phyloP scores from a whole-genome alignment of 306 rosid genomes.

The Cucurbita argyrosperma region DNA sequence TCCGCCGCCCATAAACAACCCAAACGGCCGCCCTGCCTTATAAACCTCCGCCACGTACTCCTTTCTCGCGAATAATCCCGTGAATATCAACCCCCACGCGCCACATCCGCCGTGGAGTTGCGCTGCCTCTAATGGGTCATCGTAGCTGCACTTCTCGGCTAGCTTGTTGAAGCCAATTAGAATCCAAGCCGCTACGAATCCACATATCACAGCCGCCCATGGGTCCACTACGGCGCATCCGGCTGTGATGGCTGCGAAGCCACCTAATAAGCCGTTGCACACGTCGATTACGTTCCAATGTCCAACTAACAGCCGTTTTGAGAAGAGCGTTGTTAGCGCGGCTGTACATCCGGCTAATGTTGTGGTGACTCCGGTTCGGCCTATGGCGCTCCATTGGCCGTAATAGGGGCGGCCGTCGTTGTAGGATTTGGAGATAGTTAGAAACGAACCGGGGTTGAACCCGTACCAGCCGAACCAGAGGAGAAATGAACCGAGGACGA shows the following conservation, averaged over 20 bases:
- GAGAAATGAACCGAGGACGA: slow-evolving; percentile 54
- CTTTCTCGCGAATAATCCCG: slow-evolving; percentile 42
- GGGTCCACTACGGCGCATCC: slow-evolving; percentile 75
- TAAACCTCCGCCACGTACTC: slow-evolving; percentile 46
- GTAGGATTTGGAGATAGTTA: slow-evolving; percentile 32
- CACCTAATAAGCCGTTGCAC: slow-evolving; percentile 63
- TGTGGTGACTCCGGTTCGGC: slow-evolving; percentile 70
- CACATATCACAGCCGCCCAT: slow-evolving; percentile 65
- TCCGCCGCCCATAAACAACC: slow-evolving; percentile 61
- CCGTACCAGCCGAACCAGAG: slow-evolving; percentile 91
- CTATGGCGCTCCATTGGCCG: slow-evolving; percentile 81
- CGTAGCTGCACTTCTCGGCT: slow-evolving; percentile 34
- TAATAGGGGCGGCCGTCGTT: slow-evolving; percentile 15
- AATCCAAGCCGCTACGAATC: slow-evolving; percentile 60
- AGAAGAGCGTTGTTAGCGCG: slow-evolving; percentile 46
- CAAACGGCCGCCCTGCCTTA: slow-evolving; percentile 24
- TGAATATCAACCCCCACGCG: slow-evolving; percentile 65
- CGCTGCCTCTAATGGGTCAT: slow-evolving; percentile 71
- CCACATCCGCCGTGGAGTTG: slow-evolving; percentile 82
- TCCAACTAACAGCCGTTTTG: slow-evolving; percentile 49
- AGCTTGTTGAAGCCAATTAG: slow-evolving; percentile 38
- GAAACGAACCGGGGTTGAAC: slow-evolving; percentile 66
- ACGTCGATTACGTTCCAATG: slow-evolving; percentile 76
- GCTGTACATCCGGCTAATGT: slow-evolving; percentile 69
- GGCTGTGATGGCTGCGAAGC: slow-evolving; percentile 63